Percentiles rank a stretch among this genome's conserved stretches.
Conservation (phyloP, 371 early-diverging fungal species). For the Mortierella sp. region DNA sequence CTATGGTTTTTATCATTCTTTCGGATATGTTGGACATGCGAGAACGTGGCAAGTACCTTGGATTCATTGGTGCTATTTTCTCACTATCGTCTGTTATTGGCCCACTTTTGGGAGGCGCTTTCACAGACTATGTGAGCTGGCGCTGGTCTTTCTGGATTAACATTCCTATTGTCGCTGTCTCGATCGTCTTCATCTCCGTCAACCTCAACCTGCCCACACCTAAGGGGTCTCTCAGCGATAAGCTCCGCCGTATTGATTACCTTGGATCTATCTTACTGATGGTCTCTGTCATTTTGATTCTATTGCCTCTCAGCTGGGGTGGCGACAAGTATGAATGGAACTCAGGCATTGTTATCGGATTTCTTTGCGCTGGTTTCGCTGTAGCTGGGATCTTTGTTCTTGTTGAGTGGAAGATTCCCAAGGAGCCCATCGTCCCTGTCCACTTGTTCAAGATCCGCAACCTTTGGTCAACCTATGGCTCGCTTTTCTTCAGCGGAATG, state of each 20-base stretch:
- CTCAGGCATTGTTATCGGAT: slow-evolving; percentile 67
- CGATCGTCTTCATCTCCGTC: slow-evolving; percentile 65
- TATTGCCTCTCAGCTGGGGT: slow-evolving; percentile 75
- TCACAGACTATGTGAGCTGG: slow-evolving; percentile 69
- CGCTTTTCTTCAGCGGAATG: slow-evolving; percentile 74
- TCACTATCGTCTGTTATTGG: slow-evolving; percentile 79
- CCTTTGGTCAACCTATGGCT: slow-evolving; percentile 59
- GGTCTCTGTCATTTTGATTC: slow-evolving; percentile 63
- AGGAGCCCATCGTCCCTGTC: slow-evolving; percentile 72
- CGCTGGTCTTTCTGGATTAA: slow-evolving; percentile 86
- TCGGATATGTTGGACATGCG: slow-evolving; percentile 68
- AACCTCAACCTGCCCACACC: slow-evolving; percentile 65
- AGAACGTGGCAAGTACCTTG: slow-evolving; percentile 68
- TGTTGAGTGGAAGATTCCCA: slow-evolving; percentile 69
- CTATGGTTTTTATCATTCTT: slow-evolving; percentile 78
- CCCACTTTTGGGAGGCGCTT: slow-evolving; percentile 81
- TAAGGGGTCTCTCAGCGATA: slow-evolving; percentile 58
- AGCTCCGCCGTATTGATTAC: slow-evolving; percentile 74
- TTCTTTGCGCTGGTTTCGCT: slow-evolving; percentile 64
- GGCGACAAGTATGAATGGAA: slow-evolving; percentile 73
- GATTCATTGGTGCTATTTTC: slow-evolving; percentile 66
- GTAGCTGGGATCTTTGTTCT: slow-evolving; percentile 63
- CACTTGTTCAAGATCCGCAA: slow-evolving; percentile 61
- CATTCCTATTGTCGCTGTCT: slow-evolving; percentile 73
- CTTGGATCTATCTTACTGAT: slow-evolving; percentile 69